Percentiles rank a stretch among this genome's conserved stretches.
phyloP scores from a whole-genome alignment of 2,329 filamentous ascomycete genomes.

The Endothia cerciana region DNA sequence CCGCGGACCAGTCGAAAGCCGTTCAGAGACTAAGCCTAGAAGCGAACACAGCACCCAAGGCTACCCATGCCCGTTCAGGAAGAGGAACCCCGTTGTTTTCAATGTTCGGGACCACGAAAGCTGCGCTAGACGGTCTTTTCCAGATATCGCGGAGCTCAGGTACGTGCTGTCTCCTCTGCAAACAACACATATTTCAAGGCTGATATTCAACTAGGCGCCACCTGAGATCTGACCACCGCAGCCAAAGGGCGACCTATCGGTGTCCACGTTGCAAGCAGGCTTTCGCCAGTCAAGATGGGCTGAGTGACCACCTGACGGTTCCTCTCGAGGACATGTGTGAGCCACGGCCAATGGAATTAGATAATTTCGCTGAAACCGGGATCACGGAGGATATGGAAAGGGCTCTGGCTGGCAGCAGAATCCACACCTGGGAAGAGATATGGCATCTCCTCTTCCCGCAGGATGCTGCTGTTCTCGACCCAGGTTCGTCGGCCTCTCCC shows the following conservation, averaged over 20 bases:
- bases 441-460: constrained; percentile 27
- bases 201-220: constrained; percentile 20
- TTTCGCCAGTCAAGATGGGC: constrained; percentile 12
- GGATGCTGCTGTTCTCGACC: constrained; percentile 19
- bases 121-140: constrained; percentile 24
- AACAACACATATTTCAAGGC: neutral
- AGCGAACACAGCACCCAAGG: neutral
- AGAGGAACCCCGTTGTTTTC: constrained; percentile 24
- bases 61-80: constrained; percentile 27
- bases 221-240: constrained; percentile 19
- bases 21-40: neutral
- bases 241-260: constrained; percentile 3
- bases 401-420: constrained; percentile 10
- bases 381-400: constrained; percentile 26
- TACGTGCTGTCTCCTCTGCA: neutral
- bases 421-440: constrained; percentile 22
- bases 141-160: constrained; percentile 25
- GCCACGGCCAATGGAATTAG: neutral
- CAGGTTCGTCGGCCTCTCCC: constrained; percentile 17
- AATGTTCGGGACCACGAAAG: constrained; percentile 28
- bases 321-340: constrained; percentile 28
- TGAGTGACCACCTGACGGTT: constrained; percentile 25
- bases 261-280: constrained; percentile 26
- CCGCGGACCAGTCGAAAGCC: neutral
- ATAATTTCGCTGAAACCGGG: constrained; percentile 12